Percentiles rank a stretch among this genome's conserved stretches.
Conservation (phyloP, 108 stramenopile genomes). For the Conticribra weissflogii region DNA sequence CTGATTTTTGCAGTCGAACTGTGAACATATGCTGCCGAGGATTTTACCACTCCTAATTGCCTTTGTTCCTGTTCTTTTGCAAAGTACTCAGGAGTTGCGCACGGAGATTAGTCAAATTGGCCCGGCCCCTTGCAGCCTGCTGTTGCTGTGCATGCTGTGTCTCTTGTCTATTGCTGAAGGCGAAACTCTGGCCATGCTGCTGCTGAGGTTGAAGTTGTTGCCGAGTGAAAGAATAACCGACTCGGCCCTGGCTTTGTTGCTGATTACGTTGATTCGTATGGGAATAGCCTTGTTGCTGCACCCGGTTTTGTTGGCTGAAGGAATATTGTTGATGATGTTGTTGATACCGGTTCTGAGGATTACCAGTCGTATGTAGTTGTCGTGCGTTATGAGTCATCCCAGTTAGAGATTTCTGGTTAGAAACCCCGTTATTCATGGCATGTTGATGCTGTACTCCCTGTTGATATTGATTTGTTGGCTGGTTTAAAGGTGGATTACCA, state of each 20-base stretch:
- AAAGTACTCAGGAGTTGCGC: conserved; percentile 85
- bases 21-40: no score
- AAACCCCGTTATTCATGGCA: conserved; percentile 9
- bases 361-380: conserved; percentile 8
- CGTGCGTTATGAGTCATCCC: conserved; percentile 18
- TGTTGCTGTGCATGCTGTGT: conserved; percentile 35
- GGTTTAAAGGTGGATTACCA: conserved; percentile 1
- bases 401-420: conserved; percentile 40
- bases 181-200: conserved; percentile 18
- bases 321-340: conserved; percentile 5
- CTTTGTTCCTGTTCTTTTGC: conserved; percentile 56
- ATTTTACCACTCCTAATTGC: conserved; percentile 14
- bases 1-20: no score
- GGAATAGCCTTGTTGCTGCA: conserved; percentile 24
- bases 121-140: conserved; percentile 37
- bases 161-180: conserved; percentile 38
- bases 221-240: conserved; percentile 33
- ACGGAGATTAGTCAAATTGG: conserved; percentile 63
- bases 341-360: conserved; percentile 17
- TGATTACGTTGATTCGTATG: conserved; percentile 10
- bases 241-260: conserved; percentile 14
- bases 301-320: conserved; percentile 34
- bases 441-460: conserved; percentile 31
- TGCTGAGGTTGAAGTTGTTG: conserved; percentile 45
- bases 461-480: conserved; percentile 20